Evolutionary conservation across 1,284 basidiomycete genomes (phyloP).

Genomic region (Heterobasidion occidentale): DNA sequence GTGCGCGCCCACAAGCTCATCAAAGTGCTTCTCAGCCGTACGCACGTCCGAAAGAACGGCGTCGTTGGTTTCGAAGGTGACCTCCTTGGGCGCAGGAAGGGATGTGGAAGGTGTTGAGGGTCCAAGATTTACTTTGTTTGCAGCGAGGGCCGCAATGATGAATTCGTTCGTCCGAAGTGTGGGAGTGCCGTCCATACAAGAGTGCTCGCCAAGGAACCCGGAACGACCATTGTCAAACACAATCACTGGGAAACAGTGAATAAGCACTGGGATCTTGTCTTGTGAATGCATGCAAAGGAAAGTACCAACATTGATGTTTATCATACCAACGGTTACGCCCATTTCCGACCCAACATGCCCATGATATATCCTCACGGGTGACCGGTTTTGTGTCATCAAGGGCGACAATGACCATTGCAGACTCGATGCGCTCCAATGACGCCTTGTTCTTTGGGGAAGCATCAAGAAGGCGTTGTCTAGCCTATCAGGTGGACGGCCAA

Average conservation of each 20-base stretch:
- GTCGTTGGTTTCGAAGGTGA: conserved; percentile 67
- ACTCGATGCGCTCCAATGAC: conserved; percentile 78
- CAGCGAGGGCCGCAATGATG: conserved; percentile 70
- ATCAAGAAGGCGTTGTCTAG: conserved; percentile 60
- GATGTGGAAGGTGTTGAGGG: conserved; percentile 17
- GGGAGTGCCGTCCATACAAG: conserved; percentile 94
- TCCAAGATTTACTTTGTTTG: conserved; percentile 74
- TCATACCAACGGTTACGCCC: conserved; percentile 94
- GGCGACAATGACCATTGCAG: conserved; percentile 81
- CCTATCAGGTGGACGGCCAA: conserved; percentile 23
- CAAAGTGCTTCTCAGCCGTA: conserved; percentile 61
- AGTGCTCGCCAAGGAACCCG: conserved; percentile 87
- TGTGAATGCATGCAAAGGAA: neutral
- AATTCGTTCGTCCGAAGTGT: conserved; percentile 96
- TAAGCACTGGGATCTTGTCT: neutral
- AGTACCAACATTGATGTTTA: conserved; percentile 82
- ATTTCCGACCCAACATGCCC: conserved; percentile 88
- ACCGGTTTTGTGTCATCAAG: conserved; percentile 79
- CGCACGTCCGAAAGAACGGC: conserved; percentile 48
- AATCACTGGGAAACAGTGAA: conserved; percentile 48
- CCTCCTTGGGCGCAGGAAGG: conserved; percentile 43
- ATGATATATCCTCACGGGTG: conserved; percentile 78
- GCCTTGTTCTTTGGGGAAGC: conserved; percentile 61
- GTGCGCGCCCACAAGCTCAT: conserved; percentile 71
- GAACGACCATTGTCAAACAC: conserved; percentile 92